These are phyloP conservation scores for Apiosordaria backusii DNA, from an alignment of 495 filamentous ascomycete genomes.

Conservation along the genomic window DNA sequence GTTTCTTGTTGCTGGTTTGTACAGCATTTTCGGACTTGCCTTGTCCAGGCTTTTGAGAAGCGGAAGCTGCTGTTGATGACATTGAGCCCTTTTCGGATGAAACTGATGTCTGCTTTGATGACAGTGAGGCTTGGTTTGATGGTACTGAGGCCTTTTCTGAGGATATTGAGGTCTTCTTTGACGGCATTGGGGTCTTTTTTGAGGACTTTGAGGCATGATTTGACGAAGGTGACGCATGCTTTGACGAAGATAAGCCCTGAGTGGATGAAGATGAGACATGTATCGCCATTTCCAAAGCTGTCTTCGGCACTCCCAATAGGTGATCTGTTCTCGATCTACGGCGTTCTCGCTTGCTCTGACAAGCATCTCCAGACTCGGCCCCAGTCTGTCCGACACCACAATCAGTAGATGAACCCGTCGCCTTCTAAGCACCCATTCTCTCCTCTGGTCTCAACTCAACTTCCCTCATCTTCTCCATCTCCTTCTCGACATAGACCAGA, in stretches of 20 bases:
- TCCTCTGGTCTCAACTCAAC: constrained; percentile 28
- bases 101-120: too few species aligned
- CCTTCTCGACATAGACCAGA: constrained; percentile 24
- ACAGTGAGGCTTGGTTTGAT: too few species aligned
- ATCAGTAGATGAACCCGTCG: neutral
- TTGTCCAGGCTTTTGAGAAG: neutral
- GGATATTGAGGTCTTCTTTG: neutral
- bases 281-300: neutral
- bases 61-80: neutral
- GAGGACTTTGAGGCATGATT: neutral
- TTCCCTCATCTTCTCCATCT: constrained; percentile 20
- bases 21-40: too few species aligned
- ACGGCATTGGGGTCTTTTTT: too few species aligned
- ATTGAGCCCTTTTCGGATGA: neutral
- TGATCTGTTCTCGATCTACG: neutral
- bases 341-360: neutral
- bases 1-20: neutral
- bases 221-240: neutral
- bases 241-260: neutral
- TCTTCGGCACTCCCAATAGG: neutral
- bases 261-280: neutral
- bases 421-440: neutral
- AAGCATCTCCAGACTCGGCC: neutral
- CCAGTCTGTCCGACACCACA: too few species aligned
- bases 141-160: neutral